These are phyloP conservation scores for Xanthoconium separans DNA, from an alignment of 1,284 basidiomycete species.

Conservation along the genomic window DNA sequence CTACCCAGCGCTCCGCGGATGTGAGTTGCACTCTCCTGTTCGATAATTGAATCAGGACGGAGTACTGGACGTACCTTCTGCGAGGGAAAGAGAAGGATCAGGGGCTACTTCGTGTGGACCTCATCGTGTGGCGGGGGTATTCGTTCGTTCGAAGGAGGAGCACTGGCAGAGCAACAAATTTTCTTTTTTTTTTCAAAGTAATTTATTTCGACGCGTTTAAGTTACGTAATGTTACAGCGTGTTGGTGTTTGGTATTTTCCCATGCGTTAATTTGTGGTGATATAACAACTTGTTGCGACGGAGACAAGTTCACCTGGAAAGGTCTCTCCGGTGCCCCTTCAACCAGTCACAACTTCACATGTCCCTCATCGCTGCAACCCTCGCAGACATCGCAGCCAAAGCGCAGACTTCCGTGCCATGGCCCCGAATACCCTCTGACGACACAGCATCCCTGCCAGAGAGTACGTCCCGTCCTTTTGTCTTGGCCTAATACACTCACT, in stretches of 20 bases:
- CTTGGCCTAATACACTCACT: background rate
- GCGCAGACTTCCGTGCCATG: constrained; percentile 23
- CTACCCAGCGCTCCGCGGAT: constrained; percentile 24
- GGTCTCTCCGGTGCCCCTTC: constrained; percentile 7
- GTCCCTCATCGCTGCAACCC: constrained; percentile 28
- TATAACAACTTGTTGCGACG: constrained; percentile 34
- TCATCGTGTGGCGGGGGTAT: background rate
- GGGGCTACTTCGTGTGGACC: background rate
- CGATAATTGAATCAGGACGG: background rate
- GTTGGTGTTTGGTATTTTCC: constrained; percentile 24
- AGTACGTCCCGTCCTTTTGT: constrained; percentile 8
- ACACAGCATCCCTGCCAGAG: constrained; percentile 17
- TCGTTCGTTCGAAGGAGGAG: background rate
- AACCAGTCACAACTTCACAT: constrained; percentile 19
- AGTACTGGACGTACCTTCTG: background rate
- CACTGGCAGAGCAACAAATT: no score
- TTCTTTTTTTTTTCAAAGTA: background rate
- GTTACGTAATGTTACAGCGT: constrained; percentile 18
- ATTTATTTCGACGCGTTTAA: constrained; percentile 8
- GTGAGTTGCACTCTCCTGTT: background rate
- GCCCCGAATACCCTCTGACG: constrained; percentile 9
- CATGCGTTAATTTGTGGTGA: constrained; percentile 25
- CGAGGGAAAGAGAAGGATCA: constrained; percentile 4
- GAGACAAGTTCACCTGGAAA: background rate
- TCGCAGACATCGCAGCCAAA: constrained; percentile 28